Base-by-base conservation (phyloP, 306 rosid genomes). In the Abrus precatorius region DNA sequence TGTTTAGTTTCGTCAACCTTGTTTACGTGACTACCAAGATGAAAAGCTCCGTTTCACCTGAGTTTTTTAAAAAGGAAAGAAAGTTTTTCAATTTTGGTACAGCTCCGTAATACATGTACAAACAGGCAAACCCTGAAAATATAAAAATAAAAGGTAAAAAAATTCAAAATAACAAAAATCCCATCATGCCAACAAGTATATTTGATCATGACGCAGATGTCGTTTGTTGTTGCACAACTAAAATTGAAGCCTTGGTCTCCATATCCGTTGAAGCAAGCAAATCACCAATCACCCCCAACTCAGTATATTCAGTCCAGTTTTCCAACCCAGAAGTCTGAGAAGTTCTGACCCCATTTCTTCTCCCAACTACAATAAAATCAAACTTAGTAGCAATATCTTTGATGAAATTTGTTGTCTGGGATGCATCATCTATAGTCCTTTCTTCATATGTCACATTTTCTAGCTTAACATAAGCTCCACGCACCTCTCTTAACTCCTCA, bases 361-460 rank as follows among this genome's bases (percentile, higher is more conserved):
- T 89, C 48, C 96, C 96, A 62, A 88, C 92, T 38, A 91, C 4
- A 5, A 91, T 77, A 30, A 86, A 68, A 54, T 91, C 89, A 67
- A 69, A 88, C 1, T 74, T 62, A 0, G 65, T 50, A 0, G 66
- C 85, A 1, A 89, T 29, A 0, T 82, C 69, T 5, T 55, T 70
- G 0, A 88, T 1, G 6, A 86, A 72, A 27, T 2, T 4, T 5
- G 88, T 83, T 29, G 90, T 88, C 0, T 86, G 10, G 0, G 86
- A 74, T 9, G 85, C 88, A 65, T 88, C 88, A 0, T 61, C 43
- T 5, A 59, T 75, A 1, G 5, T 2, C 34, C 2, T 64, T 54
- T 88, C 90, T 33, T 75, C 55, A 61, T 65, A 88, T 3, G 10
- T 67, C 2, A 84, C 81, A 52, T 85, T 72, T 13, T 75, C 77